Conservation (phyloP, 73 alveolate genomes). For the Loxodes magnus region DNA sequence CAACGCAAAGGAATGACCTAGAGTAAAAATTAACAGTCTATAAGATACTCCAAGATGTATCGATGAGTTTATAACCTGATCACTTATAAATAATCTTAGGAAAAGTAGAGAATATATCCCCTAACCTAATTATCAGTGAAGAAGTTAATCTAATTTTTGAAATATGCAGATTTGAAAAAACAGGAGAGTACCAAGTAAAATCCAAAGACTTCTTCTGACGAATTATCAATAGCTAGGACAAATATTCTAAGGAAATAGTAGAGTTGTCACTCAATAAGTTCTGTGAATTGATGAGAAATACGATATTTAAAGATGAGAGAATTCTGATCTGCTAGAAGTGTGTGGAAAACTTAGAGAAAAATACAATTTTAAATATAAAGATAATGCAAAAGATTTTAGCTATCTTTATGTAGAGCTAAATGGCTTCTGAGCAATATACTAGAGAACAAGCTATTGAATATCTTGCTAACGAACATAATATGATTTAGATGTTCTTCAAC, state of each 20-base stretch:
- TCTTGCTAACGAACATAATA: constrained; percentile 11
- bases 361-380: constrained; percentile 3
- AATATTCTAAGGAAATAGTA: background rate
- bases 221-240: background rate
- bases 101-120: constrained; percentile 25
- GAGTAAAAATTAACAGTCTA: constrained; percentile 52
- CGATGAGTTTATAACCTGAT: constrained; percentile 23
- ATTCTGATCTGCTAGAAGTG: background rate
- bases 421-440: constrained; percentile 3
- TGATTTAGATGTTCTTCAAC: constrained; percentile 5
- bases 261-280: constrained; percentile 5
- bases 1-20: constrained; percentile 46
- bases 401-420: background rate
- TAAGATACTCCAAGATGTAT: constrained; percentile 39
- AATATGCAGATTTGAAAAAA: constrained; percentile 19
- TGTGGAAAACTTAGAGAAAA: constrained; percentile 9
- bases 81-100: constrained; percentile 24
- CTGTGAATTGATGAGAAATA: background rate
- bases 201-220: constrained; percentile 5
- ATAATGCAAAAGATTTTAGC: constrained; percentile 11
- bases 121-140: constrained; percentile 31
- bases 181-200: constrained; percentile 14
- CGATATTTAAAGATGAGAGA: constrained; percentile 5
- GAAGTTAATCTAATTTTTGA: constrained; percentile 44
- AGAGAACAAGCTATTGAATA: constrained; percentile 10